These are phyloP conservation scores for Berkeleyomyces basicola DNA, from an alignment of 2,329 filamentous ascomycete genomes.

Conservation along the genomic window DNA sequence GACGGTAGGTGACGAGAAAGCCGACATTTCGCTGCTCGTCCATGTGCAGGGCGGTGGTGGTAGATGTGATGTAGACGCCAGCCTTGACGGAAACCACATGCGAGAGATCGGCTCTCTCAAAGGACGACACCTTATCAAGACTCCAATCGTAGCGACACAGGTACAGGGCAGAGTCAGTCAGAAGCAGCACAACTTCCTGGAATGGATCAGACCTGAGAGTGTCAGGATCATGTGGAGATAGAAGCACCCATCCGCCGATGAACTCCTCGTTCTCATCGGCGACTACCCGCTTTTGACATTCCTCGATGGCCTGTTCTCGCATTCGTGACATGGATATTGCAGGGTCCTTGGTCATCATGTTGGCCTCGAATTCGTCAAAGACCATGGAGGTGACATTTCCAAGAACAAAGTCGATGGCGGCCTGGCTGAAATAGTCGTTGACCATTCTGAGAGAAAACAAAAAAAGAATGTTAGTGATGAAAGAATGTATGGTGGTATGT, in stretches of 20 bases:
- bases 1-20: conserved; percentile 61
- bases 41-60: conserved; percentile 58
- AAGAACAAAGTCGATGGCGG: conserved; percentile 83
- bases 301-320: conserved; percentile 77
- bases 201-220: conserved; percentile 59
- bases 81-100: conserved; percentile 57
- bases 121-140: conserved; percentile 82
- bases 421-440: conserved; percentile 93
- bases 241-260: conserved; percentile 74
- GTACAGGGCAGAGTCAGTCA: conserved; percentile 76
- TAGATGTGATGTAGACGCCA: conserved; percentile 83
- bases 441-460: conserved; percentile 55
- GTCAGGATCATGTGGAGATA: conserved; percentile 58
- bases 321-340: conserved; percentile 73
- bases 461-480: neutral
- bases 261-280: conserved; percentile 72
- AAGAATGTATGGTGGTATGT: neutral
- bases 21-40: conserved; percentile 72
- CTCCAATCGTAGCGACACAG: conserved; percentile 89
- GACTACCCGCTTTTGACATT: conserved; percentile 72
- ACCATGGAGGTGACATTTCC: conserved; percentile 73
- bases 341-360: conserved; percentile 86
- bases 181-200: conserved; percentile 72
- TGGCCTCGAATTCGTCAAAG: conserved; percentile 86
- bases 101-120: conserved; percentile 66